Evolutionary conservation across 1,284 basidiomycete genomes (phyloP).

Genomic region (Papiliotrema laurentii): DNA sequence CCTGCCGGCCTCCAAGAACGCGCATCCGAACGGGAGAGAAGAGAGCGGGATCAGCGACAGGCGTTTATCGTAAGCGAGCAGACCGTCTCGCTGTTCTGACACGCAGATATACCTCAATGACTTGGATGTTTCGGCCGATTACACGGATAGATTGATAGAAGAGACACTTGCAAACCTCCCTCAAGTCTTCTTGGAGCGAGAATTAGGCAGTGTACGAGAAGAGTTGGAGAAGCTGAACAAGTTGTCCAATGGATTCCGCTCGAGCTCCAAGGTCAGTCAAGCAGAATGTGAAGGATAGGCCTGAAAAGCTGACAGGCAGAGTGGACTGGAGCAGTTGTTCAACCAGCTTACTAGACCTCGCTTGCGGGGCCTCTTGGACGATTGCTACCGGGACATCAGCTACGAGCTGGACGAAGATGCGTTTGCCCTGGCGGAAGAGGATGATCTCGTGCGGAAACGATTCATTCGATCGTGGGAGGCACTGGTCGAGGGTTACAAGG

Average conservation of each 20-base stretch:
- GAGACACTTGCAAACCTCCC: slow-evolving; percentile 61
- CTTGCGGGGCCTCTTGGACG: slow-evolving; percentile 72
- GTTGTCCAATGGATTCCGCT: slow-evolving; percentile 61
- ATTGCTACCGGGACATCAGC: slow-evolving; percentile 82
- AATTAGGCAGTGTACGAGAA: slow-evolving; percentile 48
- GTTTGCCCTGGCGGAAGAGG: slow-evolving; percentile 76
- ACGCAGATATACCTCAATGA: slow-evolving; percentile 78
- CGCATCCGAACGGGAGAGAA: slow-evolving; percentile 57
- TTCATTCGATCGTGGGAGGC: slow-evolving; percentile 80
- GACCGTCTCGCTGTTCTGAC: background rate
- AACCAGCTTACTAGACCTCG: slow-evolving; percentile 84
- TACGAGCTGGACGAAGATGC: slow-evolving; percentile 86
- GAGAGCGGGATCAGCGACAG: slow-evolving; percentile 69
- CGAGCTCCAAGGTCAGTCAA: slow-evolving; percentile 60
- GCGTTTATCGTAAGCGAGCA: slow-evolving; percentile 69
- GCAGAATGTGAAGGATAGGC: background rate
- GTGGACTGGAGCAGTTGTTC: slow-evolving; percentile 88
- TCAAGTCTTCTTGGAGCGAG: slow-evolving; percentile 65
- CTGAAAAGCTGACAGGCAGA: slow-evolving; percentile 49
- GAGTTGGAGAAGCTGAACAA: slow-evolving; percentile 35
- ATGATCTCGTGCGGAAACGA: slow-evolving; percentile 78
- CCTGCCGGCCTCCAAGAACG: slow-evolving; percentile 47
- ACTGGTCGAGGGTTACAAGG: slow-evolving; percentile 78
- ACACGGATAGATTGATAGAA: slow-evolving; percentile 72
- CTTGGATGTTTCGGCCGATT: slow-evolving; percentile 76